Base-by-base conservation (phyloP, 2,329 filamentous ascomycete species). In the Capronia americana region DNA sequence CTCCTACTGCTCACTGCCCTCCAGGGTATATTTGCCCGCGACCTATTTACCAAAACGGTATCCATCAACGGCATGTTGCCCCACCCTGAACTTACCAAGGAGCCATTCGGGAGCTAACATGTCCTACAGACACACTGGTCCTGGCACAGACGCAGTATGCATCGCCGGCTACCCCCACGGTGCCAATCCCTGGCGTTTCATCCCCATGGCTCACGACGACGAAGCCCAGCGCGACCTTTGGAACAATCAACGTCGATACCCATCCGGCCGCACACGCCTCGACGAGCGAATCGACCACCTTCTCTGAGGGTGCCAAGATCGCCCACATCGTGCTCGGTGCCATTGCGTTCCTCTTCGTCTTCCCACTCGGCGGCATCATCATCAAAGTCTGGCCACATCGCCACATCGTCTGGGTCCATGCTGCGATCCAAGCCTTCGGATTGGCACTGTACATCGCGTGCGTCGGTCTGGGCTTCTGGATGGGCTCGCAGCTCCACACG, bases 301-400 rank as follows among this genome's bases (percentile, higher is more conserved):
- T 59, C 26, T 69, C 65, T 48, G 64, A 54, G 54, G 57, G 46
- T 14, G 61, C 66, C 6, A 60, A 65, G 28, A 65, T 72, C 50
- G 72, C 71, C 6, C 74, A 76, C 58, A 72, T 72, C 0, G 50
- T 71, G 7, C 53, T 73, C 11, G 75, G 73, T 60, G 65, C 71
- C 0, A 28, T 70, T n/a, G 70, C 72, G 7, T 75, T 75, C 50
- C 66, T 72, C 11, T 46, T 76, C 17, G 65, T 75, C 51, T 73
- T 75, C 46, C 75, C 75, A 0, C 51, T 75, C 5, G 74, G 74
- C 2, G 71, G 73, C 23, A 70, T 75, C 32, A 46, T 74, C 14
- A 65, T 75, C 54, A 70, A 72, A 34, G 63, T 74, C n/a, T 66
- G 71, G 44, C 61, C 59, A 17, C 66, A 67, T 23, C 72, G 68